Base-by-base conservation (phyloP, 2,329 filamentous ascomycete species). In the Erysiphe neolycopersici region DNA sequence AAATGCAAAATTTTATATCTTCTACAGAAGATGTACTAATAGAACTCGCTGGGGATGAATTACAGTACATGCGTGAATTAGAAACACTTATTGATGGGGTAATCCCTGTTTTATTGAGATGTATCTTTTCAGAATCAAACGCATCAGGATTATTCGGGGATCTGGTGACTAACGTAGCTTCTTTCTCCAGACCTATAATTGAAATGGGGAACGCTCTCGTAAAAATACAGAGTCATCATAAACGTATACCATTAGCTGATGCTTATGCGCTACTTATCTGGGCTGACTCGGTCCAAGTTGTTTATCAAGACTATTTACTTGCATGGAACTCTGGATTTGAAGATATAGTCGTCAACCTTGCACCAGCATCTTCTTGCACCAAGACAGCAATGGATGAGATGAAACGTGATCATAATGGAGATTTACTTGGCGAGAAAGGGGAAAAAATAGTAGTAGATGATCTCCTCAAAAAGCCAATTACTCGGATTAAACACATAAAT, bases 381-480 rank as follows among this genome's bases (percentile, higher is more conserved):
- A 53, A 59, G 1, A 72, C 76, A 31, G 72, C 77, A 41, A 56
- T 76, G 43, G 65, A 70, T 47, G 70, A 68, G 1, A 62, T 71
- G 61, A 73, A 70, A 70, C 47, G 70, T 67, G 1, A 62, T 70
- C 61, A 72, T 69, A 48, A 65, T 44, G 76, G 79, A 18, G 75
- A 78, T 51, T 65, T 80, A 13, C 56, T 76, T 38, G 48, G 51
- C 32, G 48, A 51, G 31, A 69, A 87, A 48, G 89, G 87, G 12
- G 83, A 94, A 58, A 74, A 83, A 43, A 84, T 94, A 9, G 89
- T 95, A 56, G 89, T 98, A 41, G 85, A 85, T 8, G 91, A 89
- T 59, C 66, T 98, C 39, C 65, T 98, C 43, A 94, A 92, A 61
- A 68, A 87, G 44, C 89, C 89, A 0, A 62, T 98, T 37, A 75